Evolutionary conservation across 2,329 filamentous ascomycete species (phyloP), one percentile per base, ranked within the genome.

Genomic region (Sporothrix euskadiensis): DNA sequence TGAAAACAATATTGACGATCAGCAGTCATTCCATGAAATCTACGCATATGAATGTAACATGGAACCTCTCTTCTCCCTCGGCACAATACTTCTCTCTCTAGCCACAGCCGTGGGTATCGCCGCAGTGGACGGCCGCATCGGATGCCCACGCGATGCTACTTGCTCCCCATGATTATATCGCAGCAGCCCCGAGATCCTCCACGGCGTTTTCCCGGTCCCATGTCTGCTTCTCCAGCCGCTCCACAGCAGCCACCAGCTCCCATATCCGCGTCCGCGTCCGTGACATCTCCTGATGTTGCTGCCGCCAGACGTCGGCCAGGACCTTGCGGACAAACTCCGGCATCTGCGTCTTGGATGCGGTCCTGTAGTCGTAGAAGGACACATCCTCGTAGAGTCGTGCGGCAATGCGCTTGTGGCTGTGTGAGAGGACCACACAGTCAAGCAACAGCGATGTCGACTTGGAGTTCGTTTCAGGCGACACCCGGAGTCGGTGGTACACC

Each of bases 311-410:
- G 65, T 79, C 75, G 2, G 77, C 76, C 14, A 86, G 77, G 47
- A 80, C 77, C 5, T 81, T 79, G 0, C 81, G 79, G 82, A 85
- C 83, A 74, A 84, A 85, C 0, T 75, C 77, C 22, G 81, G 81
- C 77, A 86, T 77, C 22, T 79, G 78, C 1, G 83, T 79, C 78
- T 82, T 83, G 70, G 78, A 78, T 0, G 78, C 81, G 0, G 75
- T 75, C 39, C 77, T 76, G 76, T 86, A 84, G 82, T 97, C 91
- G 81, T 96, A 97, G 0, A 93, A 84, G 10, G 92, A 91, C 73
- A 93, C 89, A 76, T 95, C 92, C 81, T 98, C 94, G 39, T 89
- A 84, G 73, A 91, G 92, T 59, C 90, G 85, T 3, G 94, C 94
- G 9, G 93, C 92, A 16, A 89, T 84, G 26, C 94, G 86, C 78